Evolutionary conservation across 495 filamentous ascomycete genomes (phyloP).

Genomic region (Neohortaea acidophila): DNA sequence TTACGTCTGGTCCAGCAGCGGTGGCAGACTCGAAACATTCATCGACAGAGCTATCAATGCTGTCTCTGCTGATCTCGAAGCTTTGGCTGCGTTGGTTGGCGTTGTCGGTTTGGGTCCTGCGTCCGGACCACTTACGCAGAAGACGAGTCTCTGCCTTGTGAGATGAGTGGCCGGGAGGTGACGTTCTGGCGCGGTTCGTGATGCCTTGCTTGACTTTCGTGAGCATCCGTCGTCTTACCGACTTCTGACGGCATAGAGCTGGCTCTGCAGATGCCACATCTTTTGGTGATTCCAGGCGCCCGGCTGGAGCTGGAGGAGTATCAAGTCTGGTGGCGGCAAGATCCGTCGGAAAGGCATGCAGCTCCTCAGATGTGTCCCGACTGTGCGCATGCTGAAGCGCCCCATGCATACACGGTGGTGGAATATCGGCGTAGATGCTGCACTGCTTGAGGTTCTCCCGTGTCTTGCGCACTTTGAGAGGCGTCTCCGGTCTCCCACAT

Average conservation of each 20-base stretch:
- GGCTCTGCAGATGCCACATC: conserved; percentile 3
- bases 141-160: conserved; percentile 14
- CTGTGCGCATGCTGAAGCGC: conserved; percentile 4
- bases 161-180: conserved; percentile 6
- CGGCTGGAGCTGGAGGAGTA: too few species aligned
- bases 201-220: conserved; percentile 20
- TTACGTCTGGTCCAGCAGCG: background rate
- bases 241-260: too few species aligned
- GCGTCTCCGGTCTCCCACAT: conserved; percentile 14
- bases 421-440: conserved; percentile 3
- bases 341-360: background rate
- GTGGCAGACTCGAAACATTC: background rate
- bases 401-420: conserved; percentile 4
- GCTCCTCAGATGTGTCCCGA: background rate
- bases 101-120: conserved; percentile 11
- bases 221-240: conserved; percentile 19
- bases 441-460: conserved; percentile 15
- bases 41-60: conserved; percentile 1
- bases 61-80: conserved; percentile 11
- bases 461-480: conserved; percentile 19
- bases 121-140: conserved; percentile 11
- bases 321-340: background rate
- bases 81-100: conserved; percentile 7
- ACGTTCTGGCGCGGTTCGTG: conserved; percentile 8
- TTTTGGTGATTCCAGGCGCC: too few species aligned